A percentile compares a stretch with the other conserved stretches of the same genome.
Conservation (phyloP, 345 rosid species). For the Eucalyptus cloeziana region DNA sequence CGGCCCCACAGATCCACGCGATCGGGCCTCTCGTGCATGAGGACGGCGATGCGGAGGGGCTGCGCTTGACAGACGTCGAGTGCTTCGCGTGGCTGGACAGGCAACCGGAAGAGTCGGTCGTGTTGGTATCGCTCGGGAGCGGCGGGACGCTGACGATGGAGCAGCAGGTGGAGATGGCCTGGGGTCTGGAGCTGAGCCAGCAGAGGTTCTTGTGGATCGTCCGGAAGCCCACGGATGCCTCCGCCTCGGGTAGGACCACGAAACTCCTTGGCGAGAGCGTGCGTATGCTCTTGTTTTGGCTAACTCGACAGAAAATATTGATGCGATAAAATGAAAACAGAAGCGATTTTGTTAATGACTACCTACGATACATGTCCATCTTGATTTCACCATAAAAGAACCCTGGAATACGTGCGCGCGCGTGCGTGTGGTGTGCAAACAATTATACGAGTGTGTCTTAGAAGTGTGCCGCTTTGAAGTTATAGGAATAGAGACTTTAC, state of each 20-base stretch:
- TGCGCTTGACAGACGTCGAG: not conserved
- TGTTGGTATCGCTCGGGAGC: conserved; percentile 27
- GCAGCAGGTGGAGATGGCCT: conserved; percentile 25
- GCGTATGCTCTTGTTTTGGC: not conserved
- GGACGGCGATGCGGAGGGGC: not conserved
- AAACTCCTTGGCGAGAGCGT: not conserved
- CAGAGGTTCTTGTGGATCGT: conserved; percentile 39
- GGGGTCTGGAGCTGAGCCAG: conserved; percentile 26
- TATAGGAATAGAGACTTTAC: not conserved
- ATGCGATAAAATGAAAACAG: not conserved
- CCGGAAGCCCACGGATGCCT: conserved; percentile 6
- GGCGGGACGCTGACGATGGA: conserved; percentile 23
- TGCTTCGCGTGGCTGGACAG: conserved; percentile 17
- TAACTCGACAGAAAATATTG: not conserved
- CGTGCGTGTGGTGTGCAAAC: not conserved
- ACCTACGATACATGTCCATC: not conserved
- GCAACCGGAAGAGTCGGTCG: conserved; percentile 21
- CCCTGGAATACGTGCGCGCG: not conserved
- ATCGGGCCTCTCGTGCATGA: conserved; percentile 18
- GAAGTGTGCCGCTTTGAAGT: not conserved
- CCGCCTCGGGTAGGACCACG: not conserved
- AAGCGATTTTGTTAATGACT: not conserved
- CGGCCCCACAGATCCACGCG: not conserved
- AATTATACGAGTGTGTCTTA: not conserved
- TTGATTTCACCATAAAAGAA: not conserved